Evolutionary conservation across 2,329 filamentous ascomycete genomes (phyloP), one percentile per base, ranked within the genome.

Genomic region (Aspergillus calidoustus): DNA sequence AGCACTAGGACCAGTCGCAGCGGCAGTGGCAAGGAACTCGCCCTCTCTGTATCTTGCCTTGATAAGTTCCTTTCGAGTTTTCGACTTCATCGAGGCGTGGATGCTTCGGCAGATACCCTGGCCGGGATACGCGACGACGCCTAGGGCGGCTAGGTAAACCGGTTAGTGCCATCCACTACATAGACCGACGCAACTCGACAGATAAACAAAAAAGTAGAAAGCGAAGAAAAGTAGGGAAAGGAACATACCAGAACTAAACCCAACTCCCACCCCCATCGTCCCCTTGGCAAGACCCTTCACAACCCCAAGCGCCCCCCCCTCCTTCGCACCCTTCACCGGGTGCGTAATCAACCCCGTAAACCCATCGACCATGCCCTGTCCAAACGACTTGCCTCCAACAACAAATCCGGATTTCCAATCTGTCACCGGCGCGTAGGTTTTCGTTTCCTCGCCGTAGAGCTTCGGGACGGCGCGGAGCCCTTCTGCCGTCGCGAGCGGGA

Each of bases 401-500:
- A 64, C 51, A 1, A 70, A 68, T 0, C 76, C 78, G 38, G 68
- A 72, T 41, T 74, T 72, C 68, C 70, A 74, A 38, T 76, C 74
- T 5, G 65, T 70, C 4, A 80, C 70, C 2, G 71, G 63, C 1
- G 71, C 71, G 48, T 77, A 69, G 6, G 75, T 66, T 34, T 69
- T 66, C 2, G 74, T 67, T 13, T 75, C 67, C 38, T 79, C 76
- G 4, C 77, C 76, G 57, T 78, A 79, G 5, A 79, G 59, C 17
- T 63, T 71, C 0, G 78, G 78, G 1, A 75, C 64, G 3, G 69
- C 69, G 28, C 72, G 70, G 13, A 79, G 62, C 0, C 77, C 77
- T 55, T 80, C 75, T 1, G 77, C 62, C 4, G 72, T 54, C 1
- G 78, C 77, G 4, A 74, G 66, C 0, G 77, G 77, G 25, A 80